Percentiles rank a stretch among this genome's conserved stretches.
Conservation (phyloP, 306 rosid genomes). For the Crataegus laevigata region DNA sequence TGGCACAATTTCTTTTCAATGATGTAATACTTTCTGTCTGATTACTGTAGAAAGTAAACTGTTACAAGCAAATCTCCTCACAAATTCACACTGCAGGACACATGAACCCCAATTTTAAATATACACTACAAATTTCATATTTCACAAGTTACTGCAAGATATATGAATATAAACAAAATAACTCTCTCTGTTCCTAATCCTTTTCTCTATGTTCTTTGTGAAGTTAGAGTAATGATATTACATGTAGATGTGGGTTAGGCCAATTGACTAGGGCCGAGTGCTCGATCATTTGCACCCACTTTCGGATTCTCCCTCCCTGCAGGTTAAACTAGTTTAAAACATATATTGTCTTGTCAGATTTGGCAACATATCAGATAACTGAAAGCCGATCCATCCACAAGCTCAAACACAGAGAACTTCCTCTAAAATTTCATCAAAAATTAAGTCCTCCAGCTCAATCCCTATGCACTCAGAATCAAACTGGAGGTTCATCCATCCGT, state of each 20-base stretch:
- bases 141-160: background rate
- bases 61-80: background rate
- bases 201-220: background rate
- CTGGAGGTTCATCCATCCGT: conserved; percentile 84
- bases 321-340: no score
- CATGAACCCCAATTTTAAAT: background rate
- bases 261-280: no score
- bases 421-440: conserved; percentile 64
- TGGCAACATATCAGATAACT: background rate
- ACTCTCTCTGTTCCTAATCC: background rate
- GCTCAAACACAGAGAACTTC: conserved; percentile 21
- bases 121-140: background rate
- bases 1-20: no score
- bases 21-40: no score
- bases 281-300: background rate
- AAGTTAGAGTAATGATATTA: background rate
- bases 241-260: background rate
- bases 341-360: background rate
- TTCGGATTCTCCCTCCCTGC: background rate
- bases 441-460: conserved; percentile 63
- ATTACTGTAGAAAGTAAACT: background rate
- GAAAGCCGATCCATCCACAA: background rate
- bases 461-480: conserved; percentile 75
- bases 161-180: background rate
- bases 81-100: background rate